These are phyloP conservation scores for Boletus rex-veris DNA, from an alignment of 768 basidiomycete genomes.

Conservation along the genomic window DNA sequence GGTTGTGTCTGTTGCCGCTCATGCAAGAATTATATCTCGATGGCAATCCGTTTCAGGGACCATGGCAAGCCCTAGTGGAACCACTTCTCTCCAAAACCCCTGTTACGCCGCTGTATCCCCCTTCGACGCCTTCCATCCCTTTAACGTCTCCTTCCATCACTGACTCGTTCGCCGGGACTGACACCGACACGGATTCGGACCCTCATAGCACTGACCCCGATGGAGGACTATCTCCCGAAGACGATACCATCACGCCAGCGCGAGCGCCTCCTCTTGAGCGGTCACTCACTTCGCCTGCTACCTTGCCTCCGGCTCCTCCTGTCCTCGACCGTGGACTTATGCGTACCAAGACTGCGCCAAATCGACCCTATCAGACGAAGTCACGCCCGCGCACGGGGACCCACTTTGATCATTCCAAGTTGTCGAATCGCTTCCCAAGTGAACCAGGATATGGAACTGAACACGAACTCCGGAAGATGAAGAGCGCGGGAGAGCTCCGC, in stretches of 20 bases:
- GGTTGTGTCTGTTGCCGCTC: slow-evolving; percentile 84
- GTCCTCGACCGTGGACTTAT: slow-evolving; percentile 45
- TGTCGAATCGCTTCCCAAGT: slow-evolving; percentile 27
- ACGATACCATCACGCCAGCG: slow-evolving; percentile 70
- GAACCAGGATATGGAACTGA: slow-evolving; percentile 45
- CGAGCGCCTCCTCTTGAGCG: slow-evolving; percentile 53
- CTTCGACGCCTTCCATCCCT: slow-evolving; percentile 60
- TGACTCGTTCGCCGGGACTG: slow-evolving; percentile 44
- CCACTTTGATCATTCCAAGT: slow-evolving; percentile 21
- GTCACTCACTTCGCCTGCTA: slow-evolving; percentile 48
- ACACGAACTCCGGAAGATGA: slow-evolving; percentile 76
- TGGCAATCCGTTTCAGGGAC: slow-evolving; percentile 92
- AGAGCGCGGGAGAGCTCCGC: slow-evolving; percentile 80
- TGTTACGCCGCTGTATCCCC: slow-evolving; percentile 59
- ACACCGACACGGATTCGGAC: slow-evolving; percentile 55
- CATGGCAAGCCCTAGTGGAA: slow-evolving; percentile 87
- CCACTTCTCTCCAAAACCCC: slow-evolving; percentile 70
- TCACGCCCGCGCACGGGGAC: slow-evolving; percentile 35
- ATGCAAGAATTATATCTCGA: slow-evolving; percentile 91
- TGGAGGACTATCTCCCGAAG: slow-evolving; percentile 38
- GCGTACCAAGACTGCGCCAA: slow-evolving; percentile 71
- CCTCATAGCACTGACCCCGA: slow-evolving; percentile 40
- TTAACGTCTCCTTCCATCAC: slow-evolving; percentile 45
- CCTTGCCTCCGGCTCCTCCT: slow-evolving; percentile 22
- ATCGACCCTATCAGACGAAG: slow-evolving; percentile 50